A percentile compares a stretch with the other conserved stretches of the same genome.
These are phyloP conservation scores for Tolypocladium album DNA, from an alignment of 2,329 filamentous ascomycete genomes.

Conservation along the genomic window DNA sequence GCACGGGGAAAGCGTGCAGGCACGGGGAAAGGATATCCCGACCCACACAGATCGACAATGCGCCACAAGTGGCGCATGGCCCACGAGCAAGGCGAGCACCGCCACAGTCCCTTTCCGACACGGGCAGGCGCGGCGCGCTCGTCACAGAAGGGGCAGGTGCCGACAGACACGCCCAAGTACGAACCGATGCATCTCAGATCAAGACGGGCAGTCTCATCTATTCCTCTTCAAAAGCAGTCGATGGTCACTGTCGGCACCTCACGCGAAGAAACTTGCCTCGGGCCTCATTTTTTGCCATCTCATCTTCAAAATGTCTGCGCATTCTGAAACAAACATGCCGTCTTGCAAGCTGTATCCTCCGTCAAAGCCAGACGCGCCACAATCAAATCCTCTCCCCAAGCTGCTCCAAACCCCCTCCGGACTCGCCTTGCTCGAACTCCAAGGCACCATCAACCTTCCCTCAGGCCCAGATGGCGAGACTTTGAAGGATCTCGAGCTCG, in stretches of 20 bases:
- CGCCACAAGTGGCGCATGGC: neutral
- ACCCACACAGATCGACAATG: neutral
- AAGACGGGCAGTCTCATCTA: neutral
- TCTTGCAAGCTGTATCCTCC: slow-evolving; percentile 30
- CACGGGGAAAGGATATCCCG: slow-evolving; percentile 14
- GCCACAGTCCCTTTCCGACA: neutral
- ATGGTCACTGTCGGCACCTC: neutral
- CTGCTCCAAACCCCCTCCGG: slow-evolving; percentile 83
- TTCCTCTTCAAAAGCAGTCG: neutral
- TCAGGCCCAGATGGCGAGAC: slow-evolving; percentile 19
- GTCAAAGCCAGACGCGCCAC: slow-evolving; percentile 10
- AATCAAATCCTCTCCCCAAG: slow-evolving; percentile 56
- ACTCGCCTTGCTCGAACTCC: slow-evolving; percentile 81
- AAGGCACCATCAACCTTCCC: slow-evolving; percentile 79
- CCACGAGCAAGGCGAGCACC: neutral
- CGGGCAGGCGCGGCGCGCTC: neutral
- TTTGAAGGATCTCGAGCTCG: slow-evolving; percentile 36
- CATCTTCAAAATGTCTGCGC: neutral
- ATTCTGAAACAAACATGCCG: slow-evolving; percentile 16
- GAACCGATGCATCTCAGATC: neutral
- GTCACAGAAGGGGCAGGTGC: neutral
- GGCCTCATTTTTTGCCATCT: neutral
- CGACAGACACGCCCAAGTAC: too few species aligned
- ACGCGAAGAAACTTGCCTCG: neutral
- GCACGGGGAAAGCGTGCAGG: too few species aligned